Conservation (phyloP, 2,329 filamentous ascomycete species). For the Byssoonygena ceratinophila region DNA sequence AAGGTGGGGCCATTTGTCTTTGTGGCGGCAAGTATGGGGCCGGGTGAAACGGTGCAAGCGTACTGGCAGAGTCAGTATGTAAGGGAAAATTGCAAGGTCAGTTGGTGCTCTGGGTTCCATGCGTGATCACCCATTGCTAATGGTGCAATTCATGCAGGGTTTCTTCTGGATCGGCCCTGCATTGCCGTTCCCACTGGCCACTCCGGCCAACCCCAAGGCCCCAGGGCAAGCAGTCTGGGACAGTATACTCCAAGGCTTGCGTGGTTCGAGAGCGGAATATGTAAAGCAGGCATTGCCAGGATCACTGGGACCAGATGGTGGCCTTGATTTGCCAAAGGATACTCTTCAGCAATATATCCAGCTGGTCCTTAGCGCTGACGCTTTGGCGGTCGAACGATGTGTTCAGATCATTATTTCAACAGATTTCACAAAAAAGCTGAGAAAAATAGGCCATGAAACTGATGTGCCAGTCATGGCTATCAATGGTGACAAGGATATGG, state of each 20-base stretch:
- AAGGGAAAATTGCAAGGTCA: slow-evolving; percentile 19
- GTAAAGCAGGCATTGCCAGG: slow-evolving; percentile 17
- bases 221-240: slow-evolving; percentile 22
- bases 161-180: slow-evolving; percentile 23
- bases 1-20: slow-evolving; percentile 22
- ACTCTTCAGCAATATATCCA: slow-evolving; percentile 18
- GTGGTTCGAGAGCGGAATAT: slow-evolving; percentile 19
- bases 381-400: slow-evolving; percentile 23
- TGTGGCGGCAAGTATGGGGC: slow-evolving; percentile 24
- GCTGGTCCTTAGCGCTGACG: slow-evolving; percentile 22
- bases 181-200: slow-evolving; percentile 19
- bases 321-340: slow-evolving; percentile 15
- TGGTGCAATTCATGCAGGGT: slow-evolving; percentile 12
- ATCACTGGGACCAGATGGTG: slow-evolving; percentile 19
- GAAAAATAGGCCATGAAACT: slow-evolving; percentile 14
- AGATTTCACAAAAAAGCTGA: slow-evolving; percentile 22
- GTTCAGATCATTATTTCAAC: slow-evolving; percentile 22
- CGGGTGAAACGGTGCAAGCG: slow-evolving; percentile 23
- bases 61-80: slow-evolving; percentile 19
- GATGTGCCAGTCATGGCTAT: slow-evolving; percentile 21
- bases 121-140: background rate
- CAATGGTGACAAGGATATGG: slow-evolving; percentile 23
- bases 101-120: background rate
- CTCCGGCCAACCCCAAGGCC: slow-evolving; percentile 20
- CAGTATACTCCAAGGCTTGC: slow-evolving; percentile 20